A percentile compares a stretch with the other conserved stretches of the same genome.
Conservation (phyloP, 768 basidiomycete genomes). For the Suillus subluteus region DNA sequence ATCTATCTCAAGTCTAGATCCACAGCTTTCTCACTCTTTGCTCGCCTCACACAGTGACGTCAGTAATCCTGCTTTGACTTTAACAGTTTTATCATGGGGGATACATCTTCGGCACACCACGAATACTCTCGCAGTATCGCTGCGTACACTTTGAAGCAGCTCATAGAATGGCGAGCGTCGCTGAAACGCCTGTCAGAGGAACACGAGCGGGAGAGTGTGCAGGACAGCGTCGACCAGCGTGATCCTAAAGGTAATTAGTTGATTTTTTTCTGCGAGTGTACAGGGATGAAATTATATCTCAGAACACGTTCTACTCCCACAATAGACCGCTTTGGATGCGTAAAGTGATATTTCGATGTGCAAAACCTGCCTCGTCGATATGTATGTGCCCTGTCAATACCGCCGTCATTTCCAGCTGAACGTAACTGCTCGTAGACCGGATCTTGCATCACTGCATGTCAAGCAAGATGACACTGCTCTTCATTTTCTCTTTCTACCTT, state of each 20-base stretch:
- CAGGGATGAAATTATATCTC: background rate
- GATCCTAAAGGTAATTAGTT: background rate
- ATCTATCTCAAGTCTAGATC: background rate
- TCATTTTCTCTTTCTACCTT: no score
- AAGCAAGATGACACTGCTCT: no score
- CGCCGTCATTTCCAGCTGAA: background rate
- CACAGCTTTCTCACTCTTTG: background rate
- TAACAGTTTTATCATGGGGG: background rate
- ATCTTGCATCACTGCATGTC: background rate
- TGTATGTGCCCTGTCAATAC: background rate
- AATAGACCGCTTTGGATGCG: background rate
- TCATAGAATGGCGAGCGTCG: background rate
- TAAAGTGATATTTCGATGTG: background rate
- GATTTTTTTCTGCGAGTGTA: background rate
- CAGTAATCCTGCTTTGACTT: background rate
- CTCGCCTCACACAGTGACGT: background rate
- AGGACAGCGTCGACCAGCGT: background rate
- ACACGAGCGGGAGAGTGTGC: background rate
- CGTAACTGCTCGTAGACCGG: background rate
- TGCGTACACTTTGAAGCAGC: conserved; percentile 1
- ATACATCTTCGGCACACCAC: background rate
- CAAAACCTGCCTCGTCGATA: no score
- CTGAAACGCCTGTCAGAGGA: background rate
- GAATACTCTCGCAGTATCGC: conserved; percentile 7
- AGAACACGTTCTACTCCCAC: background rate